These are phyloP conservation scores for Parachaetomium inaequale DNA, from an alignment of 495 filamentous ascomycete species.

Conservation along the genomic window DNA sequence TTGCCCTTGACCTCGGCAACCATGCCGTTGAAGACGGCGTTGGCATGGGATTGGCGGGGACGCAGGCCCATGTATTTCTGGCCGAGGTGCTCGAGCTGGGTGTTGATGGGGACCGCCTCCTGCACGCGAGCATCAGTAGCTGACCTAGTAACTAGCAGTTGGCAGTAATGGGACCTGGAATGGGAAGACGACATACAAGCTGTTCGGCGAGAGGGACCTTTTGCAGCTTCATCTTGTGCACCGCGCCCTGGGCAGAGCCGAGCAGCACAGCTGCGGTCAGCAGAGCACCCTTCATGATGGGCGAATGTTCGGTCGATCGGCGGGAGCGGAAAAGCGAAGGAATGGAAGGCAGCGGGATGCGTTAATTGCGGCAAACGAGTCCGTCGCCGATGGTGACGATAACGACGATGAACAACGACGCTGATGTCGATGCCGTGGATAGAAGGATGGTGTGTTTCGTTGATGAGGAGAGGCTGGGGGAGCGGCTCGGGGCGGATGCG, in stretches of 20 bases:
- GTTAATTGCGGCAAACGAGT: background rate
- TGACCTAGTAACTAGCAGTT: too few species aligned
- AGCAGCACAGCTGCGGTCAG: conserved; percentile 77
- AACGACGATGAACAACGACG: background rate
- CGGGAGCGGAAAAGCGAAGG: background rate
- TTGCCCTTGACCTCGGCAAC: conserved; percentile 61
- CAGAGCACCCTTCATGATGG: conserved; percentile 76
- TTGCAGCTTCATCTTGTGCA: conserved; percentile 94
- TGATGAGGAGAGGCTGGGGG: conserved; percentile 13
- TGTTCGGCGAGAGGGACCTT: conserved; percentile 92
- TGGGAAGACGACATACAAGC: conserved; percentile 61
- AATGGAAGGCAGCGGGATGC: background rate
- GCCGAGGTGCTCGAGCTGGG: conserved; percentile 74
- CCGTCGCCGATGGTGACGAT: background rate
- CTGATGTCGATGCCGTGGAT: conserved; percentile 4
- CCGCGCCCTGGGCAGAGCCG: conserved; percentile 73
- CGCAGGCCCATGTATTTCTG: conserved; percentile 93
- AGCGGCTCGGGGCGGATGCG: background rate
- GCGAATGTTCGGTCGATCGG: conserved; percentile 20
- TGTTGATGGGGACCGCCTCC: conserved; percentile 73
- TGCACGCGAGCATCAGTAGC: conserved; percentile 35
- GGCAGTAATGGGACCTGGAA: background rate
- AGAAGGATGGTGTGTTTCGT: background rate
- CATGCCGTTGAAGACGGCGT: conserved; percentile 75
- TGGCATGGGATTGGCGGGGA: conserved; percentile 56